Percentiles rank a stretch among this genome's conserved stretches.
phyloP scores from a whole-genome alignment of 202 grass and related monocot species.

The Carex arenaria region DNA sequence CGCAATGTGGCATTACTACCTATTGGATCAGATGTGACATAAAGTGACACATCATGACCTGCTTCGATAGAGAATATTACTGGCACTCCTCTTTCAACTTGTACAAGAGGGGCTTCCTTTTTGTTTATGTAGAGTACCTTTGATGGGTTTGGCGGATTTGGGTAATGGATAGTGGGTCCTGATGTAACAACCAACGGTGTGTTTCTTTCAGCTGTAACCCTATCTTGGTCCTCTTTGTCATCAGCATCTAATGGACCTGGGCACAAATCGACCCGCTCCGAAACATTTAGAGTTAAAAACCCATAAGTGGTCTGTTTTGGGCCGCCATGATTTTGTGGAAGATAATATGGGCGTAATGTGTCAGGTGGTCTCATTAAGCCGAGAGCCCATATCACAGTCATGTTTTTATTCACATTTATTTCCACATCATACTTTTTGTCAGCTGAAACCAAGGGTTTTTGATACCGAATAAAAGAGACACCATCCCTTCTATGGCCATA shows the following conservation, averaged over 20 bases:
- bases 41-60: conserved; percentile 71
- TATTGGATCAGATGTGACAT: conserved; percentile 71
- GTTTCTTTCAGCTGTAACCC: conserved; percentile 65
- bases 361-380: conserved; percentile 76
- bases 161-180: conserved; percentile 61
- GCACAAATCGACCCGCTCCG: conserved; percentile 27
- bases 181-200: conserved; percentile 51
- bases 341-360: conserved; percentile 64
- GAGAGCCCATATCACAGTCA: conserved; percentile 81
- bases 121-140: conserved; percentile 97
- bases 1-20: conserved; percentile 75
- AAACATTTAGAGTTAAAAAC: conserved; percentile 54
- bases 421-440: conserved; percentile 71
- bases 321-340: conserved; percentile 55
- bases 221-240: conserved; percentile 85
- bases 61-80: conserved; percentile 89
- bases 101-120: conserved; percentile 90
- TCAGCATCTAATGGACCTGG: conserved; percentile 70
- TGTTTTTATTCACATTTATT: conserved; percentile 43
- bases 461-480: conserved; percentile 72
- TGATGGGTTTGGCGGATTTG: conserved; percentile 63
- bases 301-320: conserved; percentile 38
- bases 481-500: conserved; percentile 80
- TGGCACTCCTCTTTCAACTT: conserved; percentile 85
- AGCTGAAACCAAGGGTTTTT: conserved; percentile 38